Evolutionary conservation across 257 asterid genomes (phyloP), one percentile per base, ranked within the genome.

Genomic region (Cinchona pubescens): DNA sequence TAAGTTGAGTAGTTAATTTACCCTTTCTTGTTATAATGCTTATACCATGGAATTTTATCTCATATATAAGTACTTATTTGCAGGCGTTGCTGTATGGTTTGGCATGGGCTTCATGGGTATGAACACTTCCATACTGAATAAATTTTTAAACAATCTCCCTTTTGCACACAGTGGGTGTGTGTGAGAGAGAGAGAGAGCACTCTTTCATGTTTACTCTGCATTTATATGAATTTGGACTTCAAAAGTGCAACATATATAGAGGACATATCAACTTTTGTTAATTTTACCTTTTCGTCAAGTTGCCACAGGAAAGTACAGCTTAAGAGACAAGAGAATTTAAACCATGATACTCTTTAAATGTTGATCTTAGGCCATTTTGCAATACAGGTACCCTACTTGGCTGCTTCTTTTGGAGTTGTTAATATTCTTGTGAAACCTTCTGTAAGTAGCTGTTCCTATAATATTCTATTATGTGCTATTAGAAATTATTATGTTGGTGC

Each of bases 91-190:
- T 91, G 21, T 90, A 89, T 73, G 98, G 98, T 68, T 85, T 90
- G 86, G 98, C 98, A 34, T 94, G 97, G 98, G 96, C 98, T 55
- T 82, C 98, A 32, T 94, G 97, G 98, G 98, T 93, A 85, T 21
- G 83, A 53, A 53, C 29, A 62, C 2, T 72, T 71, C 51, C 18
- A 27, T 2, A 59, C 32, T 7, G n/a, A n/a, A 56, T 61, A 61
- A 61, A 61, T 61, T 61, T n/a, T n/a, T 32, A 61, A 5, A 12
- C 10, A 59, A 27, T 59, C 7, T 59, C 5, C 65, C 65, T 21
- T 59, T 73, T 61, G 61, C 23, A n/a, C n/a, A n/a, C n/a, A n/a
- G n/a, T n/a, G n/a, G n/a, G n/a, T n/a, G n/a, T n/a, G n/a, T n/a
- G n/a, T n/a, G n/a, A n/a, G n/a, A n/a, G n/a, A n/a, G n/a, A n/a